These are phyloP conservation scores for Penicillium angulare DNA, from an alignment of 495 filamentous ascomycete species.

Conservation along the genomic window DNA sequence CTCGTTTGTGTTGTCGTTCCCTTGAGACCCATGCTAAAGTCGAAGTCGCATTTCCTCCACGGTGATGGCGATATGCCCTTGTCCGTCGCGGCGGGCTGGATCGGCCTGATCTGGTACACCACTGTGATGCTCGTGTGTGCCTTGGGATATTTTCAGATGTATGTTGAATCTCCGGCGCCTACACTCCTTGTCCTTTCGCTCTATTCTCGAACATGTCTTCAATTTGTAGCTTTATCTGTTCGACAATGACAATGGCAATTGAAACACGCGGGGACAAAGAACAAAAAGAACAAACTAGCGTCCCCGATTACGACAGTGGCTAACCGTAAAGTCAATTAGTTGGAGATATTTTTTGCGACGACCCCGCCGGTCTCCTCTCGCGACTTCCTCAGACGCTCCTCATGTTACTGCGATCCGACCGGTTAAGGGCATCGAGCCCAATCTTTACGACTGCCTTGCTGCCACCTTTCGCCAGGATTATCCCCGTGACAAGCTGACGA, in stretches of 20 bases:
- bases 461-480: conserved; percentile 85
- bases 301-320: conserved; percentile 8
- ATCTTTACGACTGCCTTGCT: conserved; percentile 90
- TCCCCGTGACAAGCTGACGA: conserved; percentile 70
- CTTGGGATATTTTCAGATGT: conserved; percentile 63
- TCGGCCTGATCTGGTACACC: conserved; percentile 59
- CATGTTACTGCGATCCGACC: conserved; percentile 92
- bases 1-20: conserved; percentile 7
- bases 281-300: conserved; percentile 1
- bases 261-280: background rate
- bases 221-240: no score
- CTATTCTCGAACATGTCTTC: no score
- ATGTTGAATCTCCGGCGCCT: conserved; percentile 14
- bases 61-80: conserved; percentile 35
- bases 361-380: conserved; percentile 34
- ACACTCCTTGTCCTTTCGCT: no score
- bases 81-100: conserved; percentile 41
- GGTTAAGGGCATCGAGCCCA: conserved; percentile 86
- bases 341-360: conserved; percentile 43
- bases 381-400: conserved; percentile 47
- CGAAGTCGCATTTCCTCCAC: conserved; percentile 26
- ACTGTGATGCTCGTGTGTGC: conserved; percentile 53
- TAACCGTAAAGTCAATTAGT: conserved; percentile 27
- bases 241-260: background rate
- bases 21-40: conserved; percentile 36